Evolutionary conservation across 352 stramenopile species (phyloP), one percentile per base, ranked within the genome.

Genomic region (Hyaloperonospora arabidopsidis): DNA sequence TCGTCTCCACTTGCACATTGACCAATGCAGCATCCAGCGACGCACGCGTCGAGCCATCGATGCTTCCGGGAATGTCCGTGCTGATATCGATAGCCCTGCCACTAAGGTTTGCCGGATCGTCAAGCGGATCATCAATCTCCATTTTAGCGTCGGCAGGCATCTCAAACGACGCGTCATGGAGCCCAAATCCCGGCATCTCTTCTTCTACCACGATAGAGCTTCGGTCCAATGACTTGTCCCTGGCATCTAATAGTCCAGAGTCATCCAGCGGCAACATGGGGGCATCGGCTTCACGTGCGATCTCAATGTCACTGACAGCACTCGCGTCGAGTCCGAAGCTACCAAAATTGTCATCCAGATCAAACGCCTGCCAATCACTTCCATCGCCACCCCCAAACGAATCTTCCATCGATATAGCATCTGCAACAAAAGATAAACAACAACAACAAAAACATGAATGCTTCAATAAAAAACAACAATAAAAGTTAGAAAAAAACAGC

Each of bases 311-410:
- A 57, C 84, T 91, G 4, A 92, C 68, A 17, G 62, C 39, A 36
- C 82, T 92, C 0, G 73, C 68, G 60, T 94, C 72, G 32, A 92
- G 57, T 49, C 60, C 63, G 17, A 59, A 74, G 38, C 59, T 55
- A 40, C 76, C 78, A 13, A 78, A 72, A 10, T 65, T 77, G 53
- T 88, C 80, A 25, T 91, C 85, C 38, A 91, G 45, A 35, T 93
- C 80, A 45, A 92, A 95, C 5, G 79, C 80, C 21, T 92, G 80
- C 83, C 81, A 93, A 48, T 90, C 75, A 35, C 76, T 78, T 17
- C 57, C 62, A 21, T 87, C 72, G 36, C 72, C 79, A 21, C 54
- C 57, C 22, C 81, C 83, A 54, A 90, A 92, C 13, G 82, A 93
- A 23, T 93, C 82, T 25, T 87, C 80, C 19, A 79, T 65, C 2